Percentiles rank a stretch among this genome's conserved stretches.
Evolutionary conservation across 331 rosid genomes (phyloP).

Genomic region (Rosa hybrid): DNA sequence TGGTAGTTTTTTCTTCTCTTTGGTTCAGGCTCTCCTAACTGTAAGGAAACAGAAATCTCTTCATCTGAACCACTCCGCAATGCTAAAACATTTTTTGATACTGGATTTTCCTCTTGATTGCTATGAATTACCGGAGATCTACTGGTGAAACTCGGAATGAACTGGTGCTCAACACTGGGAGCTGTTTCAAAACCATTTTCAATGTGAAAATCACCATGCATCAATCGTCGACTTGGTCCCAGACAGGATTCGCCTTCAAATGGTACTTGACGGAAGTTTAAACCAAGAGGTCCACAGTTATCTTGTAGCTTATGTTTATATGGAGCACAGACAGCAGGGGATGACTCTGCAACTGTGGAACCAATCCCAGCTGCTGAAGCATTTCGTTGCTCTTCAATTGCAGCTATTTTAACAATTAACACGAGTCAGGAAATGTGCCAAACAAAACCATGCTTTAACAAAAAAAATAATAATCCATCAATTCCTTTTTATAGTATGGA

Average conservation of each 20-base stretch:
- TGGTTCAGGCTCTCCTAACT: constrained; percentile 75
- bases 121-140: constrained; percentile 49
- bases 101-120: constrained; percentile 45
- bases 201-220: constrained; percentile 41
- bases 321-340: constrained; percentile 47
- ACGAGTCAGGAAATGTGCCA: constrained; percentile 19
- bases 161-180: constrained; percentile 71
- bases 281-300: constrained; percentile 51
- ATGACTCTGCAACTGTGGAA: constrained; percentile 86
- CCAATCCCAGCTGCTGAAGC: constrained; percentile 66
- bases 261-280: constrained; percentile 50
- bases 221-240: constrained; percentile 40
- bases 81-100: constrained; percentile 52
- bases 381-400: constrained; percentile 55
- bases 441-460: constrained; percentile 29
- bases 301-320: constrained; percentile 58
- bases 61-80: constrained; percentile 57
- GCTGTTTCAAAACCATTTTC: constrained; percentile 51
- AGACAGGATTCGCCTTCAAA: constrained; percentile 49
- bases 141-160: constrained; percentile 55
- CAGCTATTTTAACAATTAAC: constrained; percentile 49
- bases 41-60: constrained; percentile 67
- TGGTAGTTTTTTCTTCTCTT: constrained; percentile 67
- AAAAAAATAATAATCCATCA: constrained; percentile 8
- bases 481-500: background rate